Evolutionary conservation across 2,329 filamentous ascomycete genomes (phyloP).

Genomic region (Hypocrella siamensis): DNA sequence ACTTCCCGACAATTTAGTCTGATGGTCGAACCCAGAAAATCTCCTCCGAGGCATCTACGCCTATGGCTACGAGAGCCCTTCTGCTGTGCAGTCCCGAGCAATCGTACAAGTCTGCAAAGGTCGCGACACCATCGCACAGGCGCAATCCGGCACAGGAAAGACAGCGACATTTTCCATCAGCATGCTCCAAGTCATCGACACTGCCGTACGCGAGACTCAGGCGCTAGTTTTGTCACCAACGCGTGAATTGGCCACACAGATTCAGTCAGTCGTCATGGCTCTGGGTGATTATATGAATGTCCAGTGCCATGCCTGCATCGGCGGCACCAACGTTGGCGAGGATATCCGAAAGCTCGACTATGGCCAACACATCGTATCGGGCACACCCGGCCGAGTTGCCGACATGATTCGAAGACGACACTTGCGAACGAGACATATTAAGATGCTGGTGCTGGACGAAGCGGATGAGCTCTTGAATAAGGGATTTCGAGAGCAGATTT

Average conservation of each 20-base stretch:
- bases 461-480: slow-evolving; percentile 62
- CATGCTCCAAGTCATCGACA: slow-evolving; percentile 92
- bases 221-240: slow-evolving; percentile 92
- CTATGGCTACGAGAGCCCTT: slow-evolving; percentile 96
- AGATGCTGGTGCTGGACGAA: slow-evolving; percentile 48
- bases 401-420: slow-evolving; percentile 46
- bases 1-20: slow-evolving; percentile 1
- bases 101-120: slow-evolving; percentile 99
- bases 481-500: slow-evolving; percentile 96
- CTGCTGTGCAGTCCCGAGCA: slow-evolving; percentile 90
- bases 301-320: slow-evolving; percentile 96
- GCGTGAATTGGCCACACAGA: slow-evolving; percentile 92
- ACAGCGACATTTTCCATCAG: slow-evolving; percentile 94
- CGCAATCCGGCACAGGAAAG: slow-evolving; percentile 93
- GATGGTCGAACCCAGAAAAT: slow-evolving; percentile 43
- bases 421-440: slow-evolving; percentile 43
- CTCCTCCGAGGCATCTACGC: slow-evolving; percentile 94
- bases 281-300: slow-evolving; percentile 99
- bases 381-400: slow-evolving; percentile 84
- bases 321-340: slow-evolving; percentile 93
- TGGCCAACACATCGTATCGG: slow-evolving; percentile 93
- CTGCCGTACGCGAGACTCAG: slow-evolving; percentile 81
- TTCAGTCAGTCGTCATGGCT: slow-evolving; percentile 97
- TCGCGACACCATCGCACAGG: slow-evolving; percentile 95
- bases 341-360: slow-evolving; percentile 97